Conservation (phyloP, 164 flowering plant species). For the Magnolia changhungtana region DNA sequence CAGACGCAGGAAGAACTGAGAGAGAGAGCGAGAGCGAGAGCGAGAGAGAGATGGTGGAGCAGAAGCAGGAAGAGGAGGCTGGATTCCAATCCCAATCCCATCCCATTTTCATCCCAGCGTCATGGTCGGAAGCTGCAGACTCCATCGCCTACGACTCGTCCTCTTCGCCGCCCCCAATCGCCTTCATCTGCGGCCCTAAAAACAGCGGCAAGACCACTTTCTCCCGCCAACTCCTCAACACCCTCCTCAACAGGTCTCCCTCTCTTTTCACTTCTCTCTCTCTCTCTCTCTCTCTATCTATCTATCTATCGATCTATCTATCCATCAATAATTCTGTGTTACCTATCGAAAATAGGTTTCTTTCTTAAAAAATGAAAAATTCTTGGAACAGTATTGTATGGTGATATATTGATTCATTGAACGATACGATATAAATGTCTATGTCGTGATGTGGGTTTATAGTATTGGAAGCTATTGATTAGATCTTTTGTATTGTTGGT, state of each 20-base stretch:
- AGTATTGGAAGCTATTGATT: too few species aligned
- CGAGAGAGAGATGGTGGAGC: slow-evolving; percentile 1
- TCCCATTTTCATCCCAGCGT: slow-evolving; percentile 45
- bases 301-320: too few species aligned
- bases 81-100: slow-evolving; percentile 7
- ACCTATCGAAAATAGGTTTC: too few species aligned
- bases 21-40: slow-evolving; percentile 9
- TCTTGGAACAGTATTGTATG: too few species aligned
- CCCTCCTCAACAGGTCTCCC: slow-evolving; percentile 53
- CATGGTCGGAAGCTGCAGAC: slow-evolving; percentile 67
- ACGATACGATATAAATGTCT: too few species aligned
- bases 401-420: too few species aligned
- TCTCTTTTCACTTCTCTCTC: background rate
- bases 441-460: too few species aligned
- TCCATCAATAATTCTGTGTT: too few species aligned
- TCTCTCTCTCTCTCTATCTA: background rate
- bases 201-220: slow-evolving; percentile 88
- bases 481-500: too few species aligned
- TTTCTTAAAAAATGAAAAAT: too few species aligned
- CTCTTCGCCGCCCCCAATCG: slow-evolving; percentile 44
- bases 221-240: slow-evolving; percentile 74
- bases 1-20: background rate
- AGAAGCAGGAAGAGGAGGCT: background rate
- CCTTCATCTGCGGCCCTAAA: slow-evolving; percentile 77
- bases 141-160: slow-evolving; percentile 41